Conservation (phyloP, 2,329 filamentous ascomycete genomes). For the Metarhizium album region DNA sequence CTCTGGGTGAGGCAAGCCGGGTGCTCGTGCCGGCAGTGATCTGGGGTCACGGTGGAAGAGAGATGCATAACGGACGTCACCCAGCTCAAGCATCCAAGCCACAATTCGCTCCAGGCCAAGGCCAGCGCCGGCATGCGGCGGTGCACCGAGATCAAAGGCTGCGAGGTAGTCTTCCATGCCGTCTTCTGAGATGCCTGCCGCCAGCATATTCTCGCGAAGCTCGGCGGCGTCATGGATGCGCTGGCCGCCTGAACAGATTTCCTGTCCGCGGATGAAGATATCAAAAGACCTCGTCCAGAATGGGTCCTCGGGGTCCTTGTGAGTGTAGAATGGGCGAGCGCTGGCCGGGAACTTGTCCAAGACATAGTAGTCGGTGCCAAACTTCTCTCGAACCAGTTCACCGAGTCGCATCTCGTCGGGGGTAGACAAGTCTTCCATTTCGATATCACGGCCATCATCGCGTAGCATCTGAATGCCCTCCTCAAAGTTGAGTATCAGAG, state of each 20-base stretch:
- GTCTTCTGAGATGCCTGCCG: slow-evolving; percentile 64
- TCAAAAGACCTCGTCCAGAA: slow-evolving; percentile 85
- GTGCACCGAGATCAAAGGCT: slow-evolving; percentile 79
- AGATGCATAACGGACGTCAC: slow-evolving; percentile 81
- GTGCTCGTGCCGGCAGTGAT: slow-evolving; percentile 60
- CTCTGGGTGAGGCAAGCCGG: slow-evolving; percentile 71
- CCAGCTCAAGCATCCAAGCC: slow-evolving; percentile 74
- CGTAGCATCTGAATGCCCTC: slow-evolving; percentile 76
- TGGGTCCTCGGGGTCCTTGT: slow-evolving; percentile 64
- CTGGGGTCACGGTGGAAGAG: slow-evolving; percentile 83
- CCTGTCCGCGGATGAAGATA: slow-evolving; percentile 86
- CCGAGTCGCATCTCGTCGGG: slow-evolving; percentile 81
- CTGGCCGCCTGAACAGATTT: slow-evolving; percentile 85
- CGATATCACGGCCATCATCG: slow-evolving; percentile 67
- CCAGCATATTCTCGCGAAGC: slow-evolving; percentile 67
- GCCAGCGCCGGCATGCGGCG: slow-evolving; percentile 82
- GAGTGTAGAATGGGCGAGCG: slow-evolving; percentile 84
- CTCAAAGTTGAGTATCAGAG: slow-evolving; percentile 67
- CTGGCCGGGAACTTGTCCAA: slow-evolving; percentile 84
- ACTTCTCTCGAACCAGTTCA: slow-evolving; percentile 75
- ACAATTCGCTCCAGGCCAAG: slow-evolving; percentile 83
- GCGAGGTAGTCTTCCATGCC: slow-evolving; percentile 85
- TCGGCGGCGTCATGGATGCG: slow-evolving; percentile 75
- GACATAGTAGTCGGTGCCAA: slow-evolving; percentile 83
- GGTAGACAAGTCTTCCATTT: slow-evolving; percentile 69